phyloP scores from a whole-genome alignment of 2,329 filamentous ascomycete species.

The Fusarium austroafricanum region DNA sequence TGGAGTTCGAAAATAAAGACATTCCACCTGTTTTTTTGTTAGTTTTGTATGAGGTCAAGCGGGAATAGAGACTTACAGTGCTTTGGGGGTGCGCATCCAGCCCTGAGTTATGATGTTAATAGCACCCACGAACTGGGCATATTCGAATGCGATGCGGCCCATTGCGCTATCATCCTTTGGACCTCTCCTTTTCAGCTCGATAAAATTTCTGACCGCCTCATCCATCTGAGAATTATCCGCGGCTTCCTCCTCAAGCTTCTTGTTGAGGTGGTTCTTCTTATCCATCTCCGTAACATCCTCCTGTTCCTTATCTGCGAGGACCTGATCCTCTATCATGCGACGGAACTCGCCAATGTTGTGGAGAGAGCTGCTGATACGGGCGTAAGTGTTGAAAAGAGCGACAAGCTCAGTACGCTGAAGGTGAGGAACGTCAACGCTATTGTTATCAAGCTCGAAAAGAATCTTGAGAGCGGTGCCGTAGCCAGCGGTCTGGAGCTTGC shows the following conservation, averaged over 20 bases:
- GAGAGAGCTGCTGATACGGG: constrained; percentile 84
- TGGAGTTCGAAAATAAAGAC: constrained; percentile 59
- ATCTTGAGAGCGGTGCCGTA: constrained; percentile 97
- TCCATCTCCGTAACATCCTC: constrained; percentile 51
- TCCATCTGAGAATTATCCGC: constrained; percentile 53
- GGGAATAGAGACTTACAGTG: constrained; percentile 68
- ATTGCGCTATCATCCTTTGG: constrained; percentile 51
- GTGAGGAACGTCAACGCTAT: constrained; percentile 71
- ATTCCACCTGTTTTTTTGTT: constrained; percentile 51
- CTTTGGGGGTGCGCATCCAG: constrained; percentile 76
- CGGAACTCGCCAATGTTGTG: constrained; percentile 79
- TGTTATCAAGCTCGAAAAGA: constrained; percentile 89
- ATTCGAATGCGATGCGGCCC: constrained; percentile 73
- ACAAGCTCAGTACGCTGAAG: constrained; percentile 93
- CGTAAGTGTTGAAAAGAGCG: constrained; percentile 93
- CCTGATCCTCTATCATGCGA: constrained; percentile 59
- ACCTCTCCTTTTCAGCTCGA: constrained; percentile 49
- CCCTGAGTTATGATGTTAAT: constrained; percentile 70
- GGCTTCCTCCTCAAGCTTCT: constrained; percentile 44
- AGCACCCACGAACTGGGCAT: constrained; percentile 70
- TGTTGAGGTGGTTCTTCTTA: constrained; percentile 43
- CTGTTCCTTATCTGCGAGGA: constrained; percentile 40
- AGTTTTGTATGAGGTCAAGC: background rate
- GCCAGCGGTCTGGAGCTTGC: constrained; percentile 93
- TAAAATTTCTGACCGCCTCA: constrained; percentile 53